Conservation (phyloP, 2,329 filamentous ascomycete genomes). For the Cladosporium austrohemisphaericum region DNA sequence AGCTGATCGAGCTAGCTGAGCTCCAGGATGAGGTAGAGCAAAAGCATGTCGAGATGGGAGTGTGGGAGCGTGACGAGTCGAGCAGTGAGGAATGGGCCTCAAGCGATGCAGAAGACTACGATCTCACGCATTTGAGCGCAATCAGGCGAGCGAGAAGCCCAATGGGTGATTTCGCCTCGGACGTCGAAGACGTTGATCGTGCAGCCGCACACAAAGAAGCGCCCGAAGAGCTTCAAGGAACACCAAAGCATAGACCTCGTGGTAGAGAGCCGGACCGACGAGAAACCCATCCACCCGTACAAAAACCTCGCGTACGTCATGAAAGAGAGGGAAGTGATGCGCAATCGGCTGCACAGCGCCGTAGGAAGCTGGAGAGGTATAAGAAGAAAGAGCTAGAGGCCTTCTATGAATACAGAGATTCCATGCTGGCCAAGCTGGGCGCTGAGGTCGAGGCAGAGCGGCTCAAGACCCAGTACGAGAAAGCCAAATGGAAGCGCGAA, state of each 20-base stretch:
- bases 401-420: conserved; percentile 30
- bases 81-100: conserved; percentile 28
- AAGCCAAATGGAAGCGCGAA: conserved; percentile 31
- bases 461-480: conserved; percentile 27
- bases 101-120: conserved; percentile 33
- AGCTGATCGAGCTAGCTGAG: conserved; percentile 30
- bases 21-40: conserved; percentile 26
- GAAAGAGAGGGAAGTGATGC: conserved; percentile 14
- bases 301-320: background rate
- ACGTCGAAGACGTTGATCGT: conserved; percentile 1
- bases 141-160: conserved; percentile 10
- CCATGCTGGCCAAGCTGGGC: conserved; percentile 31
- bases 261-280: conserved; percentile 11
- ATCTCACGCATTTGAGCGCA: conserved; percentile 17
- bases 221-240: background rate
- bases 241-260: background rate
- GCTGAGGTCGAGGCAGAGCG: conserved; percentile 29
- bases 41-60: conserved; percentile 14
- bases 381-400: conserved; percentile 29
- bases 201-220: background rate
- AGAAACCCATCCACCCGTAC: background rate
- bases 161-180: conserved; percentile 4
- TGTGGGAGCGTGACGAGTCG: conserved; percentile 16
- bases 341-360: conserved; percentile 17
- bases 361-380: conserved; percentile 31